Percentiles rank a stretch among this genome's conserved stretches.
Evolutionary conservation across 192 early-diverging fungal species (phyloP).

Genomic region (Coemansia sp.): DNA sequence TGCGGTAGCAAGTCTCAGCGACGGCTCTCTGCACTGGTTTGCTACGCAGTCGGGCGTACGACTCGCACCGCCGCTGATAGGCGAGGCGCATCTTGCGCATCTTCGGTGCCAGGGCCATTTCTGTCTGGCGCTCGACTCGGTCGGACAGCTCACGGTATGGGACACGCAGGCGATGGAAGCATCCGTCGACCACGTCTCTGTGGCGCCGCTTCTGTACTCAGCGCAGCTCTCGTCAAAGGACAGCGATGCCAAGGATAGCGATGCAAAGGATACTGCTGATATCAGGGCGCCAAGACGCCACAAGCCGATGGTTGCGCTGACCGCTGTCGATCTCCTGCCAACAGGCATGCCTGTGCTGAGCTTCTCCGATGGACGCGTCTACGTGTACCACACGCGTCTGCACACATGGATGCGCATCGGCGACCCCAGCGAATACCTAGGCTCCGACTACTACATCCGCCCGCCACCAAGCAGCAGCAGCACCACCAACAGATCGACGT

Average conservation of each 20-base stretch:
- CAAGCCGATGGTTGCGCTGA: slow-evolving; percentile 17
- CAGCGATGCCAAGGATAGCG: neutral
- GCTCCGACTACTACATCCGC: slow-evolving; percentile 23
- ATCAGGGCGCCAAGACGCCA: slow-evolving; percentile 16
- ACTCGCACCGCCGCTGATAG: slow-evolving; percentile 18
- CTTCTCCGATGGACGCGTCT: slow-evolving; percentile 34
- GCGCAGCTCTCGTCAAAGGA: slow-evolving; percentile 10
- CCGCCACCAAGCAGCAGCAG: neutral
- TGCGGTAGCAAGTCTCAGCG: slow-evolving; percentile 15
- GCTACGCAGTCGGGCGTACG: slow-evolving; percentile 34
- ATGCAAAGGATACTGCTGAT: neutral
- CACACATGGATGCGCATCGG: slow-evolving; percentile 30
- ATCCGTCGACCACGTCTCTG: slow-evolving; percentile 14
- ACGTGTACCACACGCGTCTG: slow-evolving; percentile 13
- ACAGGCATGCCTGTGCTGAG: slow-evolving; percentile 16
- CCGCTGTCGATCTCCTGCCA: slow-evolving; percentile 12
- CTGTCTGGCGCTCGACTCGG: slow-evolving; percentile 30
- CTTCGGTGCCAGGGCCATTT: slow-evolving; percentile 17
- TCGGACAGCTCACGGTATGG: slow-evolving; percentile 35
- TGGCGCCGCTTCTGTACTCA: slow-evolving; percentile 43
- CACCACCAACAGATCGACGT: neutral
- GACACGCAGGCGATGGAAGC: slow-evolving; percentile 8
- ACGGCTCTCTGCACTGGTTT: slow-evolving; percentile 39
- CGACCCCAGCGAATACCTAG: slow-evolving; percentile 17
- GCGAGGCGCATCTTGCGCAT: slow-evolving; percentile 27